Evolutionary conservation across 257 asterid genomes (phyloP), one percentile per base, ranked within the genome.

Genomic region (Echites panduratus): DNA sequence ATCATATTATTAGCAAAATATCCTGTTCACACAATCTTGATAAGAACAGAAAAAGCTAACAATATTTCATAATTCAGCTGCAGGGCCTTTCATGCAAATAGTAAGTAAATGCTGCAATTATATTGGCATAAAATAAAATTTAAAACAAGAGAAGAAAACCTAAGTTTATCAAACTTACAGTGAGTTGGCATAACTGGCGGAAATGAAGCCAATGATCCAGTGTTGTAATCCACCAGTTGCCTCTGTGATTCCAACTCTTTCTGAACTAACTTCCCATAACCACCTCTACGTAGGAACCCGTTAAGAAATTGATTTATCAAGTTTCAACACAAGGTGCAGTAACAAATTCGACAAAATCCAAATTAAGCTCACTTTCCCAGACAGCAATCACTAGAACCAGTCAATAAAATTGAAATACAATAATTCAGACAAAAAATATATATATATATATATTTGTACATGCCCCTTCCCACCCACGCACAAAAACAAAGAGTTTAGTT

Each of bases 201-300:
- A 80, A 89, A 93, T 53, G 93, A 79, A 29, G 87, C 92, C 79
- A 89, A 70, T 58, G 99, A 88, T 68, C 96, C 97, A 47, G 89
- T 71, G 77, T 94, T 94, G 79, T 94, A 94, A 79, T 91, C 99
- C 78, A 94, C 99, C 24, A 94, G 87, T 83, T 91, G 91, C 79
- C 99, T 85, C 76, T 93, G 98, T 67, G 93, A 96, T 82, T 94
- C 99, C 92, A 94, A 78, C 82, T 94, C 99, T 73, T 80, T 89
- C 73, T 91, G 99, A 61, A 94, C 97, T 77, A 91, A 79, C 84
- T 94, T 94, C 73, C 99, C 99, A 73, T 94, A 94, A 75, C 97
- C 99, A 76, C 99, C 99, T 87, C 97, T 89, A 77, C 92, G 99
- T 94, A 77, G 52, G 38, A 69, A 77, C 79, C 75, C 73, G 82